Percentiles rank a stretch among this genome's conserved stretches.
These are phyloP conservation scores for Malus orientalis DNA, from an alignment of 306 rosid species.

Conservation along the genomic window DNA sequence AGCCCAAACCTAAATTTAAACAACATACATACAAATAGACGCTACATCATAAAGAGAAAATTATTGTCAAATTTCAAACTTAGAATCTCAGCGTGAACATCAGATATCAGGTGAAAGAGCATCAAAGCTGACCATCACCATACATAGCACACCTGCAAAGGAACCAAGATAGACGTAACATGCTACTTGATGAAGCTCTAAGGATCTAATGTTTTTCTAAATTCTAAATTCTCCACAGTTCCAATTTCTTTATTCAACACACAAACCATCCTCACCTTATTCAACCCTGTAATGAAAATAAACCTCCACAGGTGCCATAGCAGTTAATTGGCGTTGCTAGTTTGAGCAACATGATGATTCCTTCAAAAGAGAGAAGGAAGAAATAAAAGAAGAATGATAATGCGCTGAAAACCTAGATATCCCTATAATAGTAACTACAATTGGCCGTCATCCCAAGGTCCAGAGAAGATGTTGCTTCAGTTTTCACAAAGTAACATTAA, in stretches of 20 bases:
- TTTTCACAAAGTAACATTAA: conserved; percentile 6
- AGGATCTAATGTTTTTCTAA: conserved; percentile 18
- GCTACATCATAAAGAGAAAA: conserved; percentile 26
- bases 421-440: conserved; percentile 8
- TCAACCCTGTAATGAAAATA: conserved; percentile 28
- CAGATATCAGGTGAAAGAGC: conserved; percentile 58
- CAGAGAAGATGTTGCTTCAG: conserved; percentile 12
- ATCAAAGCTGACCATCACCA: conserved; percentile 64
- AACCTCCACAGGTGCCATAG: conserved; percentile 38
- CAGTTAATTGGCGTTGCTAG: conserved; percentile 38
- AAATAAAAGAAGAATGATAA: conserved; percentile 31
- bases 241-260: conserved; percentile 27
- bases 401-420: conserved; percentile 28
- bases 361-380: conserved; percentile 49
- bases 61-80: conserved; percentile 52
- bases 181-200: conserved; percentile 47
- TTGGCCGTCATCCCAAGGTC: conserved; percentile 14
- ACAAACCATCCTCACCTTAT: conserved; percentile 48
- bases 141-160: conserved; percentile 86
- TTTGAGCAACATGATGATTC: conserved; percentile 41
- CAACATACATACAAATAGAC: conserved; percentile 1
- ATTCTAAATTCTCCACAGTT: conserved; percentile 25
- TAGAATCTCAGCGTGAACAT: conserved; percentile 68
- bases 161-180: conserved; percentile 81
- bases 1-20: conserved; percentile 39